Evolutionary conservation across 2,329 filamentous ascomycete genomes (phyloP), one percentile per base, ranked within the genome.

Genomic region (Penicillium thymicola): DNA sequence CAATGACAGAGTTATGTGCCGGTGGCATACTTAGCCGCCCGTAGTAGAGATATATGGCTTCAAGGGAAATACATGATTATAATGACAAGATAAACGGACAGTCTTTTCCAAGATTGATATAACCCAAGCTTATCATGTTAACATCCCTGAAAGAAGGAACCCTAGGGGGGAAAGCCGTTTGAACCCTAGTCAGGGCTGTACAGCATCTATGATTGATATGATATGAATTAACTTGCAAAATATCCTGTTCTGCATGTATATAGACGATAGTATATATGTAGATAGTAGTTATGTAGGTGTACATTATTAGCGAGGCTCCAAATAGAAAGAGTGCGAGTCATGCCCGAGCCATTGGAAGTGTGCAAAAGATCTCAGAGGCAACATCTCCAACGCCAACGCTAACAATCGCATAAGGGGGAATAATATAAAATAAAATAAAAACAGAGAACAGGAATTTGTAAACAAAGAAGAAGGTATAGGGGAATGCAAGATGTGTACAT

Each of bases 371-470:
- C 14, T 32, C 30, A 13, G 7, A 16, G 11, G 30, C n/a, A 40
- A 41, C 37, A 38, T 16, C 45, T 32, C 53, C 53, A 61, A 60
- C 60, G 47, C 60, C 62, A 47, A 50, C 48, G 56, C 58, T 60
- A 57, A 59, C 11, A 40, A 54, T 47, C 45, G 44, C 54, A 52
- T 5, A 10, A 55, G 41, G 48, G 54, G 54, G 54, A 55, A 55
- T 59, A 56, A 8, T 45, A 18, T 3, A 38, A 11, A 53, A 40
- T 59, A 56, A 8, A 51, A 38, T 3, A 38, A 11, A 53, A 40
- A 50, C 23, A 43, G 42, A 23, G 43, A 51, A 32, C 18, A 43
- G 18, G 21, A 44, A 50, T 6, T 13, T 40, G 46, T 4, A 10
- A 23, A 28, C 5, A 48, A 16, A 46, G 23, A 46, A 28, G 21